Base-by-base conservation (phyloP, 176 grass and related monocot species). In the Oryza longistaminata region DNA sequence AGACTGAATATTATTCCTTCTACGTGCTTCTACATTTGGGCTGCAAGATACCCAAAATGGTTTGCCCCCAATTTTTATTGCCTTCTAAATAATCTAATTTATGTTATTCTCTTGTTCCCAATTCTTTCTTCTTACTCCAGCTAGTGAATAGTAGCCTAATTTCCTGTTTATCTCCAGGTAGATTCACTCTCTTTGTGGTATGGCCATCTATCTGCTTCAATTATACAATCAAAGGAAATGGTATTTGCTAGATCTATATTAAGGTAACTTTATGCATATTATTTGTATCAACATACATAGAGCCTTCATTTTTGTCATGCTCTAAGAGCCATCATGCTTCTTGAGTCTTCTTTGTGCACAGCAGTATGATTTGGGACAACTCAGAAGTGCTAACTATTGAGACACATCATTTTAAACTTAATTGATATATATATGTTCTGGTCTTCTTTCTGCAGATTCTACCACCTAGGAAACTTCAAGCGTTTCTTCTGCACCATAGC, bases 121-220 rank as follows among this genome's bases (percentile, higher is more conserved):
- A 77, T 68, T 12, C 66, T 45, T 86, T 64, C 64, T 12, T 15
- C 3, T 73, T 75, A 75, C 52, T 82, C 39, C 19, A 76, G n/a
- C 71, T 71, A 10, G 15, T 87, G 66, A 65, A 11, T 27, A 33
- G 53, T 80, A 69, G 31, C 39, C 72, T 76, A 34, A 53, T 71
- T 43, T 85, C 83, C 13, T 34, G 31, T 83, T 61, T 50, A 66
- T 85, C 21, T 74, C 67, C 87, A 98, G 96, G 88, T 87, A 52
- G 83, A 89, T 86, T 93, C 93, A 42, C 91, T 98, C 65, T 98
- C 93, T 76, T 87, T 98, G 22, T 98, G 93, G 96, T 98, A 93
- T 65, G 22, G 88, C 44, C 89, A 87, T 75, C 86, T 95, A 87
- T 8, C 81, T 79, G 19, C 70, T 87, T 79, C 80, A 79, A 46